Evolutionary conservation across 495 filamentous ascomycete genomes (phyloP), one percentile per base, ranked within the genome.

Genomic region (Hypoxylon lienhwacheense): DNA sequence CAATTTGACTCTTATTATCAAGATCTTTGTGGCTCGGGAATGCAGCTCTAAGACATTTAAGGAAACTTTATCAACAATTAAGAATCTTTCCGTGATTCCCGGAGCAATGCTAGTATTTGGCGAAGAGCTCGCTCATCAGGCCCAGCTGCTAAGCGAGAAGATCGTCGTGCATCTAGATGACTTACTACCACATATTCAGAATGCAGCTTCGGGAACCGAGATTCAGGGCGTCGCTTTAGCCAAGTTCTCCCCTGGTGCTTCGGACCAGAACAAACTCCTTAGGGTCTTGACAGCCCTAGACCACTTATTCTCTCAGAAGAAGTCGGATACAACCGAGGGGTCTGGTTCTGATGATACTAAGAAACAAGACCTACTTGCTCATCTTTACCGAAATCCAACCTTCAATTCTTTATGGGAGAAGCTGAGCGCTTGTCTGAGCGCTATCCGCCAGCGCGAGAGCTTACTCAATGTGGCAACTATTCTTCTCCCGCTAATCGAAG

Each of bases 391-490:
- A 67, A 91, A 91, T 56, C 77, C 87, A 11, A 92, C 88, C 1
- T 99, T 99, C 64, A 86, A 85, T 26, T 82, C 83, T 17, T 78
- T 99, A 63, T 99, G 93, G 93, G 85, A 82, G 49, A 95, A 90
- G 70, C 79, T 99, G n/a, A 93, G 92, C 65, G 86, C 89, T 29
- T 97, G 95, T 69, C 72, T 99, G 47, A 84, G 79, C 40, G 85
- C 90, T 14, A 96, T 97, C 51, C 86, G 89, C 19, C 85, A 90
- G 66, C 87, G 91, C 43, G 89, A 95, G 64, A 92, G 92, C 67
- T 88, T 96, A 85, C 79, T 97, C 55, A 97, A 97, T 64, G 89
- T 97, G 43, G 93, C 93, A 29, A 96, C 91, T 7, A 96, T 97
- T 53, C 81, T 99, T 19, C 77, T 97, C 22, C 95, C 93, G 17